phyloP scores from a whole-genome alignment of 1,139 yeast genomes.

The Hansenula sp. region DNA sequence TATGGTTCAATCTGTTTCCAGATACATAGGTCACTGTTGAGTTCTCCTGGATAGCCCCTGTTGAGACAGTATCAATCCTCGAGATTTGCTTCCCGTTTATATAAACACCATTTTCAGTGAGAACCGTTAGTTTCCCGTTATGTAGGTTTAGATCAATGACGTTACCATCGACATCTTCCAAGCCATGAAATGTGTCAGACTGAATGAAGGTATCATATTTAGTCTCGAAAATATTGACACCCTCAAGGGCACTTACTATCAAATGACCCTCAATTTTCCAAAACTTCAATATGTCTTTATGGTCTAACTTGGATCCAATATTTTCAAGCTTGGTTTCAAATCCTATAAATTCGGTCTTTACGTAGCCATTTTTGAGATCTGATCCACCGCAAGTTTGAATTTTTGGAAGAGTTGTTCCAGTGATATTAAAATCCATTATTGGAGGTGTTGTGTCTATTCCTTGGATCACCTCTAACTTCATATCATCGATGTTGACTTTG shows the following conservation, averaged over 20 bases:
- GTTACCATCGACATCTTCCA: constrained; percentile 18
- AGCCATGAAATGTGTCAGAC: constrained; percentile 8
- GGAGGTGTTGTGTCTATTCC: constrained; percentile 10
- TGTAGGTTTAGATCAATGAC: constrained; percentile 14
- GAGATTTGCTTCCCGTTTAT: constrained; percentile 4
- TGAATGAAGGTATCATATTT: not conserved
- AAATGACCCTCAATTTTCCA: constrained; percentile 14
- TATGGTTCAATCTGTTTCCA: constrained; percentile 1
- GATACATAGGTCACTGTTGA: constrained; percentile 4
- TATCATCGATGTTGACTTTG: not conserved
- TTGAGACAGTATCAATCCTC: not conserved
- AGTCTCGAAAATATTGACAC: constrained; percentile 1
- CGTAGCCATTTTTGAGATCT: constrained; percentile 13
- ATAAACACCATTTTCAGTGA: constrained; percentile 18
- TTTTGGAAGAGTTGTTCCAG: constrained; percentile 17
- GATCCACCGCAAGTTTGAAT: constrained; percentile 21
- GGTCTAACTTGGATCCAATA: not conserved
- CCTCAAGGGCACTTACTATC: constrained; percentile 9
- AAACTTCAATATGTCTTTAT: constrained; percentile 8
- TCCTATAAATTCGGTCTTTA: constrained; percentile 19
- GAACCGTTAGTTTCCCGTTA: constrained; percentile 5
- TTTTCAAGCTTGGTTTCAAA: constrained; percentile 2
- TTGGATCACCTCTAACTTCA: constrained; percentile 1
- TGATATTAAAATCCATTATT: constrained; percentile 18
- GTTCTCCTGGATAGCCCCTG: constrained; percentile 3